A percentile compares a stretch with the other conserved stretches of the same genome.
phyloP scores from a whole-genome alignment of 208 protist genomes.

The Histomonas meleagridis region DNA sequence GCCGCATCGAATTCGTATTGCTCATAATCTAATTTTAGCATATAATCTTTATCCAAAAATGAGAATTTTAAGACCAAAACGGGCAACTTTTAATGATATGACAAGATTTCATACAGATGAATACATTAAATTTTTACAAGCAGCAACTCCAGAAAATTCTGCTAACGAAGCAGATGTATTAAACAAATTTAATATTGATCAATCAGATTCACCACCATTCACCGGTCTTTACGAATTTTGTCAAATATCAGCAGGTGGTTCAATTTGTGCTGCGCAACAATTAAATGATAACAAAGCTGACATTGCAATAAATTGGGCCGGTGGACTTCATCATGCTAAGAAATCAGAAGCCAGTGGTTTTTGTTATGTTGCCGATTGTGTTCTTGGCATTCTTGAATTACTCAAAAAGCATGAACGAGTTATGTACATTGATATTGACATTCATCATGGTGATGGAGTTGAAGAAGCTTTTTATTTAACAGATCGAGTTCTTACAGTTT shows the following conservation, averaged over 20 bases:
- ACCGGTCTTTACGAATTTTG: slow-evolving; percentile 58
- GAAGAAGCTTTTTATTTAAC: slow-evolving; percentile 87
- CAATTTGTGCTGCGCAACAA: slow-evolving; percentile 43
- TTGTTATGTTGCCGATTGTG: slow-evolving; percentile 82
- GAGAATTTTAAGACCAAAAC: slow-evolving; percentile 48
- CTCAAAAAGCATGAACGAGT: slow-evolving; percentile 67
- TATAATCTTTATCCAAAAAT: slow-evolving; percentile 58
- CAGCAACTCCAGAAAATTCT: slow-evolving; percentile 50
- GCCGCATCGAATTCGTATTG: slow-evolving; percentile 56
- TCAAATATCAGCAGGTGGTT: slow-evolving; percentile 50
- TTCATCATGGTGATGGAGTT: slow-evolving; percentile 97
- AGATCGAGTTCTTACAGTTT: slow-evolving; percentile 77
- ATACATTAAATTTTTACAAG: slow-evolving; percentile 53
- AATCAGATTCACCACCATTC: slow-evolving; percentile 57
- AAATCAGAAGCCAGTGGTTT: slow-evolving; percentile 72
- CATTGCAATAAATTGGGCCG: slow-evolving; percentile 70
- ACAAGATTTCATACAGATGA: slow-evolving; percentile 56
- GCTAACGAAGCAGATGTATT: not conserved
- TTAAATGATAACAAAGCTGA: slow-evolving; percentile 53
- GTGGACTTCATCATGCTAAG: slow-evolving; percentile 71
- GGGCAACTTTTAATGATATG: slow-evolving; percentile 47
- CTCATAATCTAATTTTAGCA: slow-evolving; percentile 55
- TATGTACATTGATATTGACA: slow-evolving; percentile 94
- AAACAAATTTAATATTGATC: slow-evolving; percentile 48
- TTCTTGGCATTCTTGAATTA: slow-evolving; percentile 72